These are phyloP conservation scores for Brettanomyces custersianus DNA, from an alignment of 805 yeast species.

Conservation along the genomic window DNA sequence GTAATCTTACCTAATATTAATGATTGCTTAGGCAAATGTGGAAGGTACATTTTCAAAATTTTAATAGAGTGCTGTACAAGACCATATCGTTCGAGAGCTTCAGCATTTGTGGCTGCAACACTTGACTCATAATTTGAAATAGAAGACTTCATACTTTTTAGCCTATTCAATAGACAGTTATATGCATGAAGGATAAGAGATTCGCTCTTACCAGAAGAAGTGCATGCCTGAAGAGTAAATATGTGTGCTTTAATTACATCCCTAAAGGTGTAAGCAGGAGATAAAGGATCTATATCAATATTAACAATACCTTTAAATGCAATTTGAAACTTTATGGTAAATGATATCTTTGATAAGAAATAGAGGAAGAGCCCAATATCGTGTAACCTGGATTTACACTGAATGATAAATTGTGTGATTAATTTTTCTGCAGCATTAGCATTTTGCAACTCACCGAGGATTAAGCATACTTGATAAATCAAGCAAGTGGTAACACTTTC, in stretches of 20 bases:
- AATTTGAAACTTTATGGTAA: slow-evolving; percentile 15
- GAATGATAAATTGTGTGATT: slow-evolving; percentile 17
- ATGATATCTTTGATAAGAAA: slow-evolving; percentile 21
- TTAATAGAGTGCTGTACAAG: too few relatives aligned
- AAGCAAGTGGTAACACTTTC: too few relatives aligned
- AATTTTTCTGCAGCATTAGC: slow-evolving; percentile 13
- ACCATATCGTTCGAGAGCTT: slow-evolving; percentile 18
- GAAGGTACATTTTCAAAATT: too few relatives aligned
- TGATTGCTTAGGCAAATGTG: too few relatives aligned
- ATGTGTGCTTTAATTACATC: slow-evolving; percentile 18
- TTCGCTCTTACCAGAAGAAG: neutral
- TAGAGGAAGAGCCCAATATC: slow-evolving; percentile 24
- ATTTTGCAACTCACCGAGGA: too few relatives aligned
- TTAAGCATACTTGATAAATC: too few relatives aligned
- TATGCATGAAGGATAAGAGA: slow-evolving; percentile 2
- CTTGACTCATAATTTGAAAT: slow-evolving; percentile 23
- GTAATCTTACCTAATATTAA: too few relatives aligned
- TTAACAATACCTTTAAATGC: slow-evolving; percentile 14
- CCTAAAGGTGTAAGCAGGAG: slow-evolving; percentile 7
- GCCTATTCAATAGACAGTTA: neutral
- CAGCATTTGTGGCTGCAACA: slow-evolving; percentile 18
- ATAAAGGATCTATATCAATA: slow-evolving; percentile 10
- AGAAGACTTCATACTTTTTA: neutral
- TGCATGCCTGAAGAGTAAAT: slow-evolving; percentile 12
- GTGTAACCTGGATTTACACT: slow-evolving; percentile 13